Evolutionary conservation across 2,329 filamentous ascomycete species (phyloP), one percentile per base, ranked within the genome.

Genomic region (Xylariales sp.): DNA sequence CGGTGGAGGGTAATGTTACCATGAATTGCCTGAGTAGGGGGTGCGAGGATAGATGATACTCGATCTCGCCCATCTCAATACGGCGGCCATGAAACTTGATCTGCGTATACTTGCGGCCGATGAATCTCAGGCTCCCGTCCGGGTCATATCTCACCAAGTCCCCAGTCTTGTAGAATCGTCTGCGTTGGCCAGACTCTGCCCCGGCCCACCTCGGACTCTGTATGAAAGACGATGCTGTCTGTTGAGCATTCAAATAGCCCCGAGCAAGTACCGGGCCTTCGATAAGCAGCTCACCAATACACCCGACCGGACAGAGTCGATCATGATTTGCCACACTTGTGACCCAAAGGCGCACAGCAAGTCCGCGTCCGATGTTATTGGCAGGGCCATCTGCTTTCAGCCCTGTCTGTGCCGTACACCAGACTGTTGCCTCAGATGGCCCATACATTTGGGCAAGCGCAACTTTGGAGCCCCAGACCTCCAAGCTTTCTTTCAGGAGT

Each of bases 181-280:
- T 12, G 10, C 15, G 10, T 32, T 12, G 16, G 8, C 11, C 31
- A 8, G 31, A 15, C 15, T 9, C 11, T 7, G 15, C 7, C 16
- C 15, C 15, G 8, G 24, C 24, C 24, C 24, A 27, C 8, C 8
- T 27, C n/a, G 24, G 24, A n/a, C n/a, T n/a, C 8, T 27, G n/a
- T 8, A 27, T 27, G 24, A 27, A 27, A 8, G 24, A 8, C 24
- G n/a, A 8, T 8, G 8, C 8, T 8, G 24, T 27, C 16, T 10
- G 11, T 9, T 32, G 8, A 8, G 19, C 24, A 21, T 15, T n/a
- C 6, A 32, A 10, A 28, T 34, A 42, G 33, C 27, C 15, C 12
- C 27, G 37, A 35, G 27, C 34, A 6, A 37, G 18, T n/a, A 22
- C 11, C 14, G 34, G 19, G 10, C 34, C 21, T 25, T 37, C 34